These are phyloP conservation scores for Paramecium biaurelia DNA, from an alignment of 73 alveolate species.

Conservation along the genomic window DNA sequence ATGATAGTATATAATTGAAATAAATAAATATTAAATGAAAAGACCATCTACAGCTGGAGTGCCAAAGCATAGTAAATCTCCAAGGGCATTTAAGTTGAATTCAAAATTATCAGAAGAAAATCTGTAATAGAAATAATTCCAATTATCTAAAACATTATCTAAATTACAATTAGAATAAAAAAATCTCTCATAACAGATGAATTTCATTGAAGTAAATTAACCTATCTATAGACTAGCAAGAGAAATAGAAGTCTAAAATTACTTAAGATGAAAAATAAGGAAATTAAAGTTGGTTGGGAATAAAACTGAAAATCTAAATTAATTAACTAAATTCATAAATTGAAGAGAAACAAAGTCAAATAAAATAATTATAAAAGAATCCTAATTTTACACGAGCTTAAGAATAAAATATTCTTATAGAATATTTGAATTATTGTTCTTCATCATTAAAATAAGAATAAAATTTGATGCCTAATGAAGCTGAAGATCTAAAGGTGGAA, in stretches of 20 bases:
- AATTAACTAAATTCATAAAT: neutral
- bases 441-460: neutral
- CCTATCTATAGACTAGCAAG: neutral
- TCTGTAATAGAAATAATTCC: neutral
- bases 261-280: neutral
- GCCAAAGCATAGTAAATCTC: neutral
- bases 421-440: slow-evolving; percentile 14
- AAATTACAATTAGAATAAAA: neutral
- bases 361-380: slow-evolving; percentile 8
- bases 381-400: slow-evolving; percentile 39
- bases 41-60: slow-evolving; percentile 9
- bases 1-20: neutral
- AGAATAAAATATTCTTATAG: neutral
- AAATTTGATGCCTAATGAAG: slow-evolving; percentile 20
- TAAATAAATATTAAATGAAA: neutral
- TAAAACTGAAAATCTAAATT: slow-evolving; percentile 11
- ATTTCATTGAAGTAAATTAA: neutral
- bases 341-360: slow-evolving; percentile 18
- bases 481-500: slow-evolving; percentile 18
- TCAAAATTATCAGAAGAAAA: neutral
- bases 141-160: neutral
- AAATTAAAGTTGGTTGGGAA: slow-evolving; percentile 41
- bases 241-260: neutral
- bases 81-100: neutral
- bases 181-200: neutral